Evolutionary conservation across 805 yeast species (phyloP), one percentile per base, ranked within the genome.

Genomic region (Kodamaea laetipori): DNA sequence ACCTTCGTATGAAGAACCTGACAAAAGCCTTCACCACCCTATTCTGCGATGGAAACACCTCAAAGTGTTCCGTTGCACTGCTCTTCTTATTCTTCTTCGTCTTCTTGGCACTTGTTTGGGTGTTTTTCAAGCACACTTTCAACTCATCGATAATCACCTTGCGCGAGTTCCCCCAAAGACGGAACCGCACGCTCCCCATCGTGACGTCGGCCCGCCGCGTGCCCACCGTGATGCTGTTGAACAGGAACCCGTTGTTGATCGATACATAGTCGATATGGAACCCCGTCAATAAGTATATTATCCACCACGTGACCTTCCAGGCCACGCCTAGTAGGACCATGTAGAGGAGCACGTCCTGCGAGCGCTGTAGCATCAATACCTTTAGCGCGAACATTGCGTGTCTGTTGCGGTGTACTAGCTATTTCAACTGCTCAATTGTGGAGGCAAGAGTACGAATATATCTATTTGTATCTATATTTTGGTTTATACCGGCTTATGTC

Each of bases 101-200:
- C 15, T 25, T 35, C 33, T 21, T 15, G 33, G 24, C 17, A 24
- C 13, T 13, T 9, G 36, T 10, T 18, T 11, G 18, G 44, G 11
- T 15, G 27, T 21, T 17, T 11, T 27, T 16, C 17, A 18, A 7
- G n/a, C 18, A 11, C 16, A 61, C 36, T 2, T 43, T 52, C 19
- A 66, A 37, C 37, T 58, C 66, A 16, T 61, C 61, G 4, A 69
- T 24, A 15, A 70, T 64, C 6, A 68, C 28, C 53, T 50, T 58
- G 32, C 63, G 48, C 13, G 65, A 47, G 39, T 63, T 67, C 4
- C 74, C 73, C 75, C 75, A 71, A 13, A 69, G 54, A 28, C 68
- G 50, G 24, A 69, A 49, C 16, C 71, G 47, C 2, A 67, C 34
- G 10, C 66, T 56, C 8, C 52, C 47, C 4, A 64, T 36, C 3